Percentiles rank a stretch among this genome's conserved stretches.
Evolutionary conservation across 108 stramenopile genomes (phyloP).

Genomic region (Ochromonas danica): DNA sequence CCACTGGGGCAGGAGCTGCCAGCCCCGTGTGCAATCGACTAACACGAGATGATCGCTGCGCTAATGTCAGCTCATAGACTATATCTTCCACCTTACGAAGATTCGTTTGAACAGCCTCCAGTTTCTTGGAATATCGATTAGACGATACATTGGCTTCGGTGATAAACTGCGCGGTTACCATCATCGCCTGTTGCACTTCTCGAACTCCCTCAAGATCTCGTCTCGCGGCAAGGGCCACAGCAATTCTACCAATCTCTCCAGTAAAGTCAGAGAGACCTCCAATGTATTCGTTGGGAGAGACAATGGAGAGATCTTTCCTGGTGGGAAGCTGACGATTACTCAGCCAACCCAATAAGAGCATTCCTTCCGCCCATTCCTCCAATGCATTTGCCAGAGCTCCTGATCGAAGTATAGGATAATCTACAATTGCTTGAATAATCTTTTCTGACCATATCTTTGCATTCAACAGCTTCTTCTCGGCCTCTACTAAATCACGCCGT

Average conservation of each 20-base stretch:
- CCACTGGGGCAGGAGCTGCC: too few relatives aligned
- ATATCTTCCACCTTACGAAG: background rate
- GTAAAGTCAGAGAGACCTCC: slow-evolving; percentile 92
- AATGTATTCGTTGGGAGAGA: slow-evolving; percentile 71
- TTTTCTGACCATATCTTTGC: slow-evolving; percentile 64
- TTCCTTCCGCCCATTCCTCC: slow-evolving; percentile 89
- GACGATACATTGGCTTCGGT: background rate
- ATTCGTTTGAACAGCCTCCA: slow-evolving; percentile 1
- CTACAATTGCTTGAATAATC: slow-evolving; percentile 67
- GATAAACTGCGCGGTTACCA: background rate
- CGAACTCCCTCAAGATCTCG: slow-evolving; percentile 67
- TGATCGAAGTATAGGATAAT: slow-evolving; percentile 70
- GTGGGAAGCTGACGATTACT: slow-evolving; percentile 50
- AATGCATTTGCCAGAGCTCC: slow-evolving; percentile 71
- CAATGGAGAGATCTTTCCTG: slow-evolving; percentile 53
- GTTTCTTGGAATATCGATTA: background rate
- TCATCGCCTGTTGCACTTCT: slow-evolving; percentile 32
- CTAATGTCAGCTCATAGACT: background rate
- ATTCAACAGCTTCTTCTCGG: slow-evolving; percentile 49
- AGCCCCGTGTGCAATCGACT: too few relatives aligned
- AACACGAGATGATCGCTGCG: background rate
- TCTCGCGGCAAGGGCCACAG: slow-evolving; percentile 75
- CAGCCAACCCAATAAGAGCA: slow-evolving; percentile 81
- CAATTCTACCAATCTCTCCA: slow-evolving; percentile 88
- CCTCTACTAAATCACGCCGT: slow-evolving; percentile 64